A percentile compares a stretch with the other conserved stretches of the same genome.
phyloP scores from a whole-genome alignment of 2,329 filamentous ascomycete species.

The Fusarium mangiferae region DNA sequence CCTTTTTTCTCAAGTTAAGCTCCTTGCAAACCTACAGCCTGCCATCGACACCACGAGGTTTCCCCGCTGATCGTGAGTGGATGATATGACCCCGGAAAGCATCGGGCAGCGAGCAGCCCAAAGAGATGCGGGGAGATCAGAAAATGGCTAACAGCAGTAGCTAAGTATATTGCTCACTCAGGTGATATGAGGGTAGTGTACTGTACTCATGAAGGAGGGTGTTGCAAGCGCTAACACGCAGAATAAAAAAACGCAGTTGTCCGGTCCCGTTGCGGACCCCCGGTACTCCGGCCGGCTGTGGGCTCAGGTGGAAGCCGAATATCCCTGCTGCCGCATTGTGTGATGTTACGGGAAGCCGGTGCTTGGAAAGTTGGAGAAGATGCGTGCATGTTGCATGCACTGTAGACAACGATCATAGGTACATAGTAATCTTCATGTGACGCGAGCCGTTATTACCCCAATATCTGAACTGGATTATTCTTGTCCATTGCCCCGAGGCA shows the following conservation, averaged over 20 bases:
- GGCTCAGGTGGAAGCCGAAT: slow-evolving; percentile 26
- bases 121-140: slow-evolving; percentile 19
- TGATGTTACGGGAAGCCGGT: neutral
- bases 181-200: neutral
- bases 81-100: slow-evolving; percentile 25
- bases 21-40: neutral
- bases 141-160: neutral
- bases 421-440: slow-evolving; percentile 8
- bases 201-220: neutral
- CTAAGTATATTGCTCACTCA: neutral
- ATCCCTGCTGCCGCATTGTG: slow-evolving; percentile 32
- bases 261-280: slow-evolving; percentile 27
- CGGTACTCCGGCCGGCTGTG: slow-evolving; percentile 36
- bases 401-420: neutral
- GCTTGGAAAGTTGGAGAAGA: slow-evolving; percentile 33
- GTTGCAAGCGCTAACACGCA: neutral
- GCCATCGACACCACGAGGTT: slow-evolving; percentile 37
- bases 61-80: slow-evolving; percentile 42
- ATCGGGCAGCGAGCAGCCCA: slow-evolving; percentile 15
- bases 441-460: slow-evolving; percentile 16
- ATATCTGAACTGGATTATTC: neutral
- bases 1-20: neutral
- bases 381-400: slow-evolving; percentile 25
- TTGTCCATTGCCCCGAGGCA: slow-evolving; percentile 17
- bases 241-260: slow-evolving; percentile 8